These are phyloP conservation scores for Cryptococcus wingfieldii DNA, from an alignment of 1,284 basidiomycete genomes.

Conservation along the genomic window DNA sequence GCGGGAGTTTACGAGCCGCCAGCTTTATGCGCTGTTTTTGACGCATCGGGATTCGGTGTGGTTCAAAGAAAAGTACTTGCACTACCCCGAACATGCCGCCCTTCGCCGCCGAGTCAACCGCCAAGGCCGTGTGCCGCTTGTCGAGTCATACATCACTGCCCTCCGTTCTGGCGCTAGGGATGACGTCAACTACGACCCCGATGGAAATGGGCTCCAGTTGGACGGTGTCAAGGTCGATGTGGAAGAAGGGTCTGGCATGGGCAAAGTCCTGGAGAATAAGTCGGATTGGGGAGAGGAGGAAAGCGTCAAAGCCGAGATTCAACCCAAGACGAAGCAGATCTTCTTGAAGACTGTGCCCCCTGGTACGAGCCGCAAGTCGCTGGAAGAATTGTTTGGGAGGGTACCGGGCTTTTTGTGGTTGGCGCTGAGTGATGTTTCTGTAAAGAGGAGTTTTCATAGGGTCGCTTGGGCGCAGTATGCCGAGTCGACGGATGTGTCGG, in stretches of 20 bases:
- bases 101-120: conserved; percentile 71
- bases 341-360: conserved; percentile 92
- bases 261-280: conserved; percentile 44
- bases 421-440: conserved; percentile 80
- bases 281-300: conserved; percentile 55
- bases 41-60: conserved; percentile 85
- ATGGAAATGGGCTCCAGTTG: conserved; percentile 23
- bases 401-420: conserved; percentile 59
- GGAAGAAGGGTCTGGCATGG: conserved; percentile 33
- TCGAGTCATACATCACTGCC: conserved; percentile 68
- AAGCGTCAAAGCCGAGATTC: conserved; percentile 56
- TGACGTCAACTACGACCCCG: conserved; percentile 51
- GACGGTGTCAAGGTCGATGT: conserved; percentile 7
- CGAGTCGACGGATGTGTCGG: conserved; percentile 73
- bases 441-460: conserved; percentile 84
- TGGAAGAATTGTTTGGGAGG: conserved; percentile 61
- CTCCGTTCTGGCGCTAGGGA: conserved; percentile 79
- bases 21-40: conserved; percentile 80
- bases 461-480: conserved; percentile 84
- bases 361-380: conserved; percentile 75
- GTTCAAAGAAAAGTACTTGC: conserved; percentile 92
- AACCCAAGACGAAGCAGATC: conserved; percentile 76
- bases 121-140: conserved; percentile 71
- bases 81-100: conserved; percentile 60
- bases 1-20: conserved; percentile 70